phyloP scores from a whole-genome alignment of 371 early-diverging fungal species.

The Mortierella sp. region DNA sequence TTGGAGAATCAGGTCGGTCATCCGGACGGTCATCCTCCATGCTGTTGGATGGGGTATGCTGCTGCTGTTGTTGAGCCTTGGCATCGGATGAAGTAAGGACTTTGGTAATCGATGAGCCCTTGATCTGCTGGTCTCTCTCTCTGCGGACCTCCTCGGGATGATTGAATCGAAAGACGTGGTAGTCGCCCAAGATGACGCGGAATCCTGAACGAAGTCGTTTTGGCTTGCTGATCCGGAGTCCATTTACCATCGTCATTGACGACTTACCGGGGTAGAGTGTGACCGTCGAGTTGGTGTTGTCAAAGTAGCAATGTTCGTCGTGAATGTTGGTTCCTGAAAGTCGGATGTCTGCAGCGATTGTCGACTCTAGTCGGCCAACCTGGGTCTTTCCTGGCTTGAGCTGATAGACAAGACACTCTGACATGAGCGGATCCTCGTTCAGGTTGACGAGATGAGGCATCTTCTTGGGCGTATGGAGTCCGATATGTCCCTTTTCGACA shows the following conservation, averaged over 20 bases:
- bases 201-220: conserved; percentile 78
- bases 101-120: conserved; percentile 17
- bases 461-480: conserved; percentile 86
- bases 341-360: conserved; percentile 74
- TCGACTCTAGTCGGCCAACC: conserved; percentile 75
- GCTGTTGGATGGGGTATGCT: conserved; percentile 33
- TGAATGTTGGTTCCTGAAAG: conserved; percentile 80
- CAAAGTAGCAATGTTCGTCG: conserved; percentile 83
- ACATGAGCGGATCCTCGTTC: conserved; percentile 92
- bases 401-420: conserved; percentile 91
- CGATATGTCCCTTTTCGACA: conserved; percentile 81
- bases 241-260: conserved; percentile 84
- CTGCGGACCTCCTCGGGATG: conserved; percentile 88
- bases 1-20: conserved; percentile 72
- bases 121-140: conserved; percentile 67
- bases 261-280: conserved; percentile 72
- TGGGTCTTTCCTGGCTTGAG: conserved; percentile 83
- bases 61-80: conserved; percentile 12
- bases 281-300: conserved; percentile 73
- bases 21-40: conserved; percentile 53
- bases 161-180: conserved; percentile 88
- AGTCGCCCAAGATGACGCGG: conserved; percentile 87
- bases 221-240: conserved; percentile 71
- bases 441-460: conserved; percentile 92
- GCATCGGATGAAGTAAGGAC: conserved; percentile 20